Base-by-base conservation (phyloP, 2,329 filamentous ascomycete species). In the Emergomyces pasteurianus region DNA sequence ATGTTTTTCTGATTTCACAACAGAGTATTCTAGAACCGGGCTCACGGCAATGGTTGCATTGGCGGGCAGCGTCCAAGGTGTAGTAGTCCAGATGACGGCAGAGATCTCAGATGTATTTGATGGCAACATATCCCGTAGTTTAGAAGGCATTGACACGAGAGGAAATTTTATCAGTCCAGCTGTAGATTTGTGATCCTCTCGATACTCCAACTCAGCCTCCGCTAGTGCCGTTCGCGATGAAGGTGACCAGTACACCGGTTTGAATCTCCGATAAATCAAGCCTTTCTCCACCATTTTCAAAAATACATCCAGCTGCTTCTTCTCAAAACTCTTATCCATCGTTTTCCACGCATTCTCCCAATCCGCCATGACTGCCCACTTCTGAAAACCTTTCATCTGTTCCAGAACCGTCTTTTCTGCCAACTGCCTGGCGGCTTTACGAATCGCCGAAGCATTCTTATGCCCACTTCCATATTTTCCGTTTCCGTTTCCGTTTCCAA, bases 11-110 rank as follows among this genome's bases (percentile, higher is more conserved):
- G 82, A 78, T 60, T 80, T 77, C 43, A 95, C 77, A 23, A 95
- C 74, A 3, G 80, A 79, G 71, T 97, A 99, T 50, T 84, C 78
- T 63, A 97, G 75, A 46, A 89, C 84, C 7, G 83, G 78, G 67
- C 90, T 85, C 42, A 97, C 81, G 2, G 90, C 92, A 71, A 99
- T 91, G 0, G 90, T 92, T 70, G 85, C 85, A 72, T 99, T 99
- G 1, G 92, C 92, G 0, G 94, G 92, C 5, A 99, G 78, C 0
- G 94, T 99, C 94, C 94, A 99, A 0, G 94, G 94, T 0, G 94
- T 99, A 0, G 94, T 99, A 1, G 94, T 99, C 94, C 94, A 99
- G 58, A 97, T 89, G n/a, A 94, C 81, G n/a, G 88, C 90, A 71
- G 82, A 87, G 12, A 96, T 70, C 5, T 79, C 75, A 3, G 80